phyloP scores from a whole-genome alignment of 2,329 filamentous ascomycete genomes.

The Xylariaceae sp. region DNA sequence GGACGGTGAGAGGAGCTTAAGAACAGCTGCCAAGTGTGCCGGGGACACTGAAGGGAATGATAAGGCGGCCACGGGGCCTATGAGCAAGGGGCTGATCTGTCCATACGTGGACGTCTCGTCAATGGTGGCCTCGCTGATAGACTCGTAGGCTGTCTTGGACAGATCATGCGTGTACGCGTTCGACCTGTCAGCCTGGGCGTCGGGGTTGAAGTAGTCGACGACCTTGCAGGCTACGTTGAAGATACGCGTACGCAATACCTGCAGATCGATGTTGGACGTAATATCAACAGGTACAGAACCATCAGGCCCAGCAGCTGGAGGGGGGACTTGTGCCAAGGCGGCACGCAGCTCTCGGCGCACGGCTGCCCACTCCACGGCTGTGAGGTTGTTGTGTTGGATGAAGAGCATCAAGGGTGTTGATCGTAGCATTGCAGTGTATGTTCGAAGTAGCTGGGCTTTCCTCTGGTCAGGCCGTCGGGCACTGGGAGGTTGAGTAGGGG shows the following conservation, averaged over 20 bases:
- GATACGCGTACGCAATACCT: slow-evolving; percentile 88
- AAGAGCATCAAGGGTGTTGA: slow-evolving; percentile 85
- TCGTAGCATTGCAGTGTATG: slow-evolving; percentile 86
- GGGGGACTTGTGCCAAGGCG: slow-evolving; percentile 50
- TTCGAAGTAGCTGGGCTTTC: slow-evolving; percentile 85
- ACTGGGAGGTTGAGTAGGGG: slow-evolving; percentile 81
- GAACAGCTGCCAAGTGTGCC: slow-evolving; percentile 78
- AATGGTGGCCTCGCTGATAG: slow-evolving; percentile 46
- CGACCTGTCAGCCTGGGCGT: slow-evolving; percentile 44
- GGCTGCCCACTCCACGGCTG: slow-evolving; percentile 74
- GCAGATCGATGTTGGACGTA: slow-evolving; percentile 71
- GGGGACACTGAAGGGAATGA: slow-evolving; percentile 85
- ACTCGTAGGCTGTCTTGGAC: slow-evolving; percentile 58
- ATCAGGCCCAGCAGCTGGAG: slow-evolving; percentile 41
- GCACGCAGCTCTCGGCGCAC: slow-evolving; percentile 71
- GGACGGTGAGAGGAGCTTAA: slow-evolving; percentile 78
- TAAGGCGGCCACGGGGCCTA: slow-evolving; percentile 80
- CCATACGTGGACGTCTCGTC: slow-evolving; percentile 52
- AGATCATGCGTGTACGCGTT: slow-evolving; percentile 59
- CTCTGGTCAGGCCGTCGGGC: slow-evolving; percentile 85
- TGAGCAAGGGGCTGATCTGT: slow-evolving; percentile 75
- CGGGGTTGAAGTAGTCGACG: slow-evolving; percentile 78
- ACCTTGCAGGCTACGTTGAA: slow-evolving; percentile 84
- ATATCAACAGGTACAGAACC: slow-evolving; percentile 54
- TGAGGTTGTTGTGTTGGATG: slow-evolving; percentile 75